phyloP scores from a whole-genome alignment of 331 rosid genomes.

The Prunus yedoensis region DNA sequence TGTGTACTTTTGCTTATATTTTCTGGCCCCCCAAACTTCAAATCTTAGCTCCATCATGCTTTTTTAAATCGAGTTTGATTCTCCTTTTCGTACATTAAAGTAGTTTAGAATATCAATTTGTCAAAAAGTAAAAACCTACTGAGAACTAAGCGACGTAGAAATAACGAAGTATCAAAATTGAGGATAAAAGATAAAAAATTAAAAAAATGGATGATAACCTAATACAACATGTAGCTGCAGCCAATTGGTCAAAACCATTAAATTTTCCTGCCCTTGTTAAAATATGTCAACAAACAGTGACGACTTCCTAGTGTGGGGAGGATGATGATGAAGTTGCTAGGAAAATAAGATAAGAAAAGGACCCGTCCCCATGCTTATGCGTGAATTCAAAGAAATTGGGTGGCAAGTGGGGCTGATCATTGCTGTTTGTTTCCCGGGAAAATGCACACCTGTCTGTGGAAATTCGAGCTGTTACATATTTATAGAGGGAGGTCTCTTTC shows the following conservation, averaged over 20 bases:
- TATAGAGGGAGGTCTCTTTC: background rate
- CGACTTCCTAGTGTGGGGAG: background rate
- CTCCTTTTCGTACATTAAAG: background rate
- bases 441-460: conserved; percentile 26
- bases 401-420: conserved; percentile 25
- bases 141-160: too few species aligned
- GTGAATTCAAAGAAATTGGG: conserved; percentile 37
- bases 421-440: conserved; percentile 39
- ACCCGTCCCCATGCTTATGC: conserved; percentile 6
- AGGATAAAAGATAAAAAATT: too few species aligned
- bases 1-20: too few species aligned
- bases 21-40: too few species aligned
- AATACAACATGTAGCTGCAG: background rate
- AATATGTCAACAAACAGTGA: background rate
- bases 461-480: conserved; percentile 25
- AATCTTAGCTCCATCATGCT: too few species aligned
- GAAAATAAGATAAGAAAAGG: conserved; percentile 29
- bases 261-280: background rate
- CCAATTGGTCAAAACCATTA: background rate
- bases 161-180: too few species aligned
- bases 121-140: too few species aligned
- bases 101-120: too few species aligned
- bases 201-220: background rate
- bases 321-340: background rate
- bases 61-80: too few species aligned